Evolutionary conservation across 306 rosid species (phyloP), one percentile per base, ranked within the genome.

Genomic region (Vigna reflexopilosa): DNA sequence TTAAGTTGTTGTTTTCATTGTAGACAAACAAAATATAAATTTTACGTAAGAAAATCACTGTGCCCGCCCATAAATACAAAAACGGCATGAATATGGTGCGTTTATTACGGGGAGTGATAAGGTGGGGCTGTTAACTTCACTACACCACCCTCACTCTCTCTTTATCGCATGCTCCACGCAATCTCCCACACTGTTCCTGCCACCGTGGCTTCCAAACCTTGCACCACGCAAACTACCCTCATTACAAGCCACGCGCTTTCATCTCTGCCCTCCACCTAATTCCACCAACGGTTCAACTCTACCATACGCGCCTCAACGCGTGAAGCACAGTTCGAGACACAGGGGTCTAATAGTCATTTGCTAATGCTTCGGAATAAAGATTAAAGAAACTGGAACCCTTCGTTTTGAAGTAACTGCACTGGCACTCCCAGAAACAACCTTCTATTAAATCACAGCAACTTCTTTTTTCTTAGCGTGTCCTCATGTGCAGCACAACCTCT

Each of bases 331-430:
- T 0, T 11, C 1, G 10, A 19, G 12, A 0, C 0, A 0, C 20
- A n/a, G 84, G 85, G 86, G 34, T 12, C 4, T 17, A 52, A 63
- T 8, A 24, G 84, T 83, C 65, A 83, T 76, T 89, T 75, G 6
- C 0, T 0, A 1, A 87, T 86, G 84, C 89, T 86, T 88, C 16
- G 61, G 86, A 83, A 84, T 88, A 90, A 90, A 85, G 89, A 83
- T 76, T 84, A 87, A 90, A 85, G 87, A 83, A 80, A 77, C 71
- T 19, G 55, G 20, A 72, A 86, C 90, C 73, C 96, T 90, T 90
- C 84, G 65, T 73, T 85, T 86, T 72, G 85, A 92, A 90, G 96
- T 79, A 82, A 92, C 85, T 83, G 68, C 88, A 9, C 85, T 69
- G 47, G 74, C 86, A 86, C 86, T 89, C 76, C 83, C 83, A 12